These are phyloP conservation scores for Daedalea quercina DNA, from an alignment of 768 basidiomycete species.

Conservation along the genomic window DNA sequence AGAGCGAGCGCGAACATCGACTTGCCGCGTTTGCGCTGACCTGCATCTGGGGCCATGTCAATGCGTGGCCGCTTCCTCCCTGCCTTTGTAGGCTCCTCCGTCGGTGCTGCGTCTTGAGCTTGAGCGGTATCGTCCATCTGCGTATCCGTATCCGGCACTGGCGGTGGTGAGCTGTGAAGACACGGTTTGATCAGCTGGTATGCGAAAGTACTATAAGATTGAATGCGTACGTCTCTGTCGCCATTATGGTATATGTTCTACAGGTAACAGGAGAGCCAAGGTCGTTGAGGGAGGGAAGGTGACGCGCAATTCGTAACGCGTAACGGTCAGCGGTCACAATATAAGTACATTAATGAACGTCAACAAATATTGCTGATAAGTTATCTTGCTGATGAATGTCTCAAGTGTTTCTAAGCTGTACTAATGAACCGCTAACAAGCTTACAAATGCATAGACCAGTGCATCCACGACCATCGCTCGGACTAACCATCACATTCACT, in stretches of 20 bases:
- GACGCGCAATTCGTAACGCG: too few species aligned
- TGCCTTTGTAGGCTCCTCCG: constrained; percentile 18
- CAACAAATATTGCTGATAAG: too few species aligned
- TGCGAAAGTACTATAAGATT: not conserved
- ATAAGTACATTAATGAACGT: too few species aligned
- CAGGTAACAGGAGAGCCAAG: not conserved
- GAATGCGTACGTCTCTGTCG: not conserved
- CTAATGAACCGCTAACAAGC: too few species aligned
- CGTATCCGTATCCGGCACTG: constrained; percentile 4
- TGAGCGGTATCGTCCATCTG: constrained; percentile 14
- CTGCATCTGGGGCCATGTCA: constrained; percentile 46
- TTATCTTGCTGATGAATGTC: too few species aligned
- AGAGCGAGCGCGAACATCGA: constrained; percentile 81
- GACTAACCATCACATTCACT: not conserved
- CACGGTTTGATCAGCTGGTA: too few species aligned
- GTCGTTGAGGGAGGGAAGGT: not conserved
- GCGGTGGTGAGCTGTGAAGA: not conserved
- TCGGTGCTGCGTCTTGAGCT: constrained; percentile 11
- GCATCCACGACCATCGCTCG: too few species aligned
- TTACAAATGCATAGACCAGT: too few species aligned
- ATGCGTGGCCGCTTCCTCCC: constrained; percentile 65
- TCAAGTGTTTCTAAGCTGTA: too few species aligned
- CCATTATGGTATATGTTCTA: not conserved
- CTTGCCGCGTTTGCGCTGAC: constrained; percentile 70
- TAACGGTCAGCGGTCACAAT: too few species aligned